phyloP scores from a whole-genome alignment of 352 stramenopile species.

The Salisapilia sapeloensis region DNA sequence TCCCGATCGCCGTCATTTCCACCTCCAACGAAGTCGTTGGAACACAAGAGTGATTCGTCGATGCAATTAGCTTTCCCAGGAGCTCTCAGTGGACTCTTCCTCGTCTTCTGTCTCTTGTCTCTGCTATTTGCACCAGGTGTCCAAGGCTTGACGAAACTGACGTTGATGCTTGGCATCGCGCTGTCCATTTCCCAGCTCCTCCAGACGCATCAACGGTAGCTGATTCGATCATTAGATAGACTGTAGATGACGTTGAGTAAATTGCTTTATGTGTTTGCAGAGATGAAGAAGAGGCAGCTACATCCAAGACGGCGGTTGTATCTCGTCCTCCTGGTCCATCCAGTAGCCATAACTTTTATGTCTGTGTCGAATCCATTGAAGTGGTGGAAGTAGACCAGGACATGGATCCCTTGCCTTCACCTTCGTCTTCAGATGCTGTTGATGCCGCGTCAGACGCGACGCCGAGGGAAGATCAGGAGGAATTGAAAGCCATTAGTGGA shows the following conservation, averaged over 20 bases:
- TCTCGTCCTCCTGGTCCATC: no score
- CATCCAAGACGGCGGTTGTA: no score
- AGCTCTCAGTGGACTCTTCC: conserved; percentile 43
- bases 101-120: conserved; percentile 59
- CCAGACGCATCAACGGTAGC: no score
- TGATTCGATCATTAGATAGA: no score
- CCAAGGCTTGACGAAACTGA: conserved; percentile 75
- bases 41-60: conserved; percentile 24
- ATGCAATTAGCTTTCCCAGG: conserved; percentile 54
- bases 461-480: conserved; percentile 1
- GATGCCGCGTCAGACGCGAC: no score
- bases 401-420: conserved; percentile 5
- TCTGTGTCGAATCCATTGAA: conserved; percentile 46
- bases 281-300: no score
- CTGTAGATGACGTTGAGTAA: no score
- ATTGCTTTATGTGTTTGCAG: no score
- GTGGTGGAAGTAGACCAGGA: conserved; percentile 46
- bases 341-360: conserved; percentile 27
- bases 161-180: conserved; percentile 60
- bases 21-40: no score
- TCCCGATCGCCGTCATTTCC: conserved; percentile 16
- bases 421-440: no score
- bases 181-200: conserved; percentile 61
- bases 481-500: conserved; percentile 16
- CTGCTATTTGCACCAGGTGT: conserved; percentile 57